Conservation (phyloP, 2,329 filamentous ascomycete genomes). For the Bipolaris victoriae region DNA sequence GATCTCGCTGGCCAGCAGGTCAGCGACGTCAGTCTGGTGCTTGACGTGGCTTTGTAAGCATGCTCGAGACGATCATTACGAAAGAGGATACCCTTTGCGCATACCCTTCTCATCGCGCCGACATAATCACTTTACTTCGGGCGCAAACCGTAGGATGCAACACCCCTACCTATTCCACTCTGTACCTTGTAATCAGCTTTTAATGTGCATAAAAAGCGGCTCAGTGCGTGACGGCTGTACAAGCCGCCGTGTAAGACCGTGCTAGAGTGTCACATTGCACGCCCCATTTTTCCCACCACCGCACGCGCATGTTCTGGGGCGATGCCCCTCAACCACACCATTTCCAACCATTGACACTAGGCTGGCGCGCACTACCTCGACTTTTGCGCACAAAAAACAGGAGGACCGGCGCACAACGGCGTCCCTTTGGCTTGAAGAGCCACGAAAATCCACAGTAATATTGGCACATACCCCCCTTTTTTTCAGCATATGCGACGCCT, state of each 20-base stretch:
- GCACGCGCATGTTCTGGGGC: constrained; percentile 7
- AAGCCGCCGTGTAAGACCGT: constrained; percentile 3
- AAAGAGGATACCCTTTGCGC: constrained; percentile 33
- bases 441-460: constrained; percentile 39
- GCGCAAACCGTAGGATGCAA: constrained; percentile 9
- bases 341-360: constrained; percentile 1
- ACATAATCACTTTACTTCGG: constrained; percentile 29
- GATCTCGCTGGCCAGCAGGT: constrained; percentile 89
- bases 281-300: not conserved
- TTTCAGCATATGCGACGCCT: constrained; percentile 15
- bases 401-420: constrained; percentile 17
- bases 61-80: constrained; percentile 21
- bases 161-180: constrained; percentile 14
- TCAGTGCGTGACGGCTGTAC: constrained; percentile 11
- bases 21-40: constrained; percentile 93
- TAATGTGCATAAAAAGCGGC: constrained; percentile 46
- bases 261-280: constrained; percentile 5
- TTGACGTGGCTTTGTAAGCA: constrained; percentile 77
- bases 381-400: constrained; percentile 17
- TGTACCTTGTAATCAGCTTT: constrained; percentile 50
- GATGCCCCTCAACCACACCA: constrained; percentile 4
- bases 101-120: constrained; percentile 32
- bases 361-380: constrained; percentile 7
- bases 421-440: constrained; percentile 16
- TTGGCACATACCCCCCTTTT: constrained; percentile 35